Conservation (phyloP, 768 basidiomycete genomes). For the Trametes cubensis region DNA sequence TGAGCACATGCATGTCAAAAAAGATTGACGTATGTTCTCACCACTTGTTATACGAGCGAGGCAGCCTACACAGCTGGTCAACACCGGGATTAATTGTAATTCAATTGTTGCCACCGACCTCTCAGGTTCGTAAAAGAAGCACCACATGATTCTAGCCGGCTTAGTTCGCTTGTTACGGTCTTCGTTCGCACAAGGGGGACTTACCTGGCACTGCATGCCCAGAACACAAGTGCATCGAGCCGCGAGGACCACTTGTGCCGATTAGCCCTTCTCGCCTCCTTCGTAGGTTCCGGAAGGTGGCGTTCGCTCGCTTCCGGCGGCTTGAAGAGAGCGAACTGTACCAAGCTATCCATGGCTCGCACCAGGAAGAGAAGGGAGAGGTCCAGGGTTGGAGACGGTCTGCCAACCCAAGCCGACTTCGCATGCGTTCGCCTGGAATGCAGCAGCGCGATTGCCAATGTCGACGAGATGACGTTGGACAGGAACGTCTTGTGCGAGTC, state of each 20-base stretch:
- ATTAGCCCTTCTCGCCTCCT: conserved; percentile 22
- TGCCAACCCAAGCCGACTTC: conserved; percentile 8
- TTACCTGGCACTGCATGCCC: conserved; percentile 77
- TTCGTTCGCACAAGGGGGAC: conserved; percentile 18
- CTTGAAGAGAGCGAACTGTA: conserved; percentile 54
- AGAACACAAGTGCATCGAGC: conserved; percentile 73
- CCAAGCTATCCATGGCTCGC: conserved; percentile 64
- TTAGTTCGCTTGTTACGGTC: not conserved
- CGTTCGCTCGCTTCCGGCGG: conserved; percentile 13
- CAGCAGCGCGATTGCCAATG: conserved; percentile 59
- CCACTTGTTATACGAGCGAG: conserved; percentile 73
- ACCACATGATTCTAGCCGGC: conserved; percentile 79
- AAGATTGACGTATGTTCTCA: conserved; percentile 20
- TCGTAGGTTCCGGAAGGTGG: conserved; percentile 3
- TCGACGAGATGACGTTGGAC: conserved; percentile 57
- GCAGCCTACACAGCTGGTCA: conserved; percentile 45
- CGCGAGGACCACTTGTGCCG: conserved; percentile 41
- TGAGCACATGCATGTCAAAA: no score
- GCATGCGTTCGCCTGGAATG: conserved; percentile 46
- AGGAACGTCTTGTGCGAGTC: conserved; percentile 57
- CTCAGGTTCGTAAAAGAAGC: conserved; percentile 77
- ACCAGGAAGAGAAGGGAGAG: conserved; percentile 69
- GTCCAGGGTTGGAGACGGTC: conserved; percentile 61
- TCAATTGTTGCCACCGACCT: conserved; percentile 51
- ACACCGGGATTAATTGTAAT: not conserved